Conservation (phyloP, 768 basidiomycete species). For the Filobasidium floriforme region DNA sequence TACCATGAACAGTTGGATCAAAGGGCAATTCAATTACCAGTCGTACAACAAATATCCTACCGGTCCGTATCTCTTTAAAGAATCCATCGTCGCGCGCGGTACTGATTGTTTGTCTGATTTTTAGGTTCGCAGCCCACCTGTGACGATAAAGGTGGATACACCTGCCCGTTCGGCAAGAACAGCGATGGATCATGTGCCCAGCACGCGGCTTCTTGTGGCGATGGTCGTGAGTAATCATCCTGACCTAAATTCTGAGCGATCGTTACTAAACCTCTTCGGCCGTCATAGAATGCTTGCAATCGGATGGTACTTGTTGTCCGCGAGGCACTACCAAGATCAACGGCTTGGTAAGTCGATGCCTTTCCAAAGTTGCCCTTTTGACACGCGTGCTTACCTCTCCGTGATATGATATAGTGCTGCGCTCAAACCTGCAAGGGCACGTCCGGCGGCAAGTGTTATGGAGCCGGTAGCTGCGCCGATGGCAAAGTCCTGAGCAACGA, state of each 20-base stretch:
- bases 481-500: conserved; percentile 33
- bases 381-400: neutral
- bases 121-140: conserved; percentile 31
- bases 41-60: conserved; percentile 27
- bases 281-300: neutral
- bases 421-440: conserved; percentile 21
- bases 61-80: too few species aligned
- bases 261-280: too few species aligned
- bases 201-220: conserved; percentile 16
- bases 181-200: conserved; percentile 28
- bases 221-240: too few species aligned
- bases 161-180: conserved; percentile 29
- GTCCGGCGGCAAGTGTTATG: conserved; percentile 12
- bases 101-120: too few species aligned
- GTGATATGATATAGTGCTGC: conserved; percentile 21
- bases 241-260: too few species aligned
- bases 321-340: conserved; percentile 23
- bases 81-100: too few species aligned
- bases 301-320: conserved; percentile 34
- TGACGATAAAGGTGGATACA: conserved; percentile 35
- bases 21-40: conserved; percentile 13
- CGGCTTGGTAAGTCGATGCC: conserved; percentile 8
- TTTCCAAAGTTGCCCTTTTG: neutral
- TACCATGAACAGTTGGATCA: conserved; percentile 23
- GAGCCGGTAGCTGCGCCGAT: conserved; percentile 28